Conservation (phyloP, 2,329 filamentous ascomycete genomes). For the Colletotrichum cordylinicola region DNA sequence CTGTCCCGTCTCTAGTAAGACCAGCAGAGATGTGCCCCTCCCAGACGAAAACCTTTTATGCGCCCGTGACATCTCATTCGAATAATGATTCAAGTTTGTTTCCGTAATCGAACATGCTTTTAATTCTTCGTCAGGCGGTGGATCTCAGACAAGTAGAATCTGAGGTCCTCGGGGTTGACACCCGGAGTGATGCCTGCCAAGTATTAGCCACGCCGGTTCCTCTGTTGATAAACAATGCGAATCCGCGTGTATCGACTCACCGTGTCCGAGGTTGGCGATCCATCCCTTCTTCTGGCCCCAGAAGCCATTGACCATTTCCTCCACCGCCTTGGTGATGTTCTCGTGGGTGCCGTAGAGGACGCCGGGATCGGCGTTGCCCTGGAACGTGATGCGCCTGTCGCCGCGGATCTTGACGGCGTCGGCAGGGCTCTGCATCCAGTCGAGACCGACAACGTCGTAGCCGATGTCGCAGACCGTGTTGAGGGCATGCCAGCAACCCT, state of each 20-base stretch:
- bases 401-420: slow-evolving; percentile 83
- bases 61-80: not conserved
- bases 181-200: slow-evolving; percentile 84
- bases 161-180: slow-evolving; percentile 91
- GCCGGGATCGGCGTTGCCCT: slow-evolving; percentile 96
- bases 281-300: slow-evolving; percentile 85
- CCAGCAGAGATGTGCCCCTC: not conserved
- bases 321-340: slow-evolving; percentile 81
- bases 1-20: not conserved
- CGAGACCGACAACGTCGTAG: slow-evolving; percentile 92
- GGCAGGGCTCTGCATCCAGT: slow-evolving; percentile 91
- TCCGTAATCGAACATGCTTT: not conserved
- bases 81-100: not conserved
- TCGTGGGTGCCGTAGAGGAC: slow-evolving; percentile 85
- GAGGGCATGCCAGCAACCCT: slow-evolving; percentile 95
- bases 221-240: not conserved
- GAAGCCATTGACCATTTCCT: slow-evolving; percentile 89
- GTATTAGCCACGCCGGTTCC: not conserved
- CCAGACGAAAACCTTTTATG: not conserved
- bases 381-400: slow-evolving; percentile 76
- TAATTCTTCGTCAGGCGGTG: slow-evolving; percentile 68
- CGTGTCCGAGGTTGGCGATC: slow-evolving; percentile 97
- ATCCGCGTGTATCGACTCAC: slow-evolving; percentile 54
- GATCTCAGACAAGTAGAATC: slow-evolving; percentile 93
- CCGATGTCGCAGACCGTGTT: slow-evolving; percentile 86